These are phyloP conservation scores for Pythium insidiosum DNA, from an alignment of 352 stramenopile species.

Conservation along the genomic window DNA sequence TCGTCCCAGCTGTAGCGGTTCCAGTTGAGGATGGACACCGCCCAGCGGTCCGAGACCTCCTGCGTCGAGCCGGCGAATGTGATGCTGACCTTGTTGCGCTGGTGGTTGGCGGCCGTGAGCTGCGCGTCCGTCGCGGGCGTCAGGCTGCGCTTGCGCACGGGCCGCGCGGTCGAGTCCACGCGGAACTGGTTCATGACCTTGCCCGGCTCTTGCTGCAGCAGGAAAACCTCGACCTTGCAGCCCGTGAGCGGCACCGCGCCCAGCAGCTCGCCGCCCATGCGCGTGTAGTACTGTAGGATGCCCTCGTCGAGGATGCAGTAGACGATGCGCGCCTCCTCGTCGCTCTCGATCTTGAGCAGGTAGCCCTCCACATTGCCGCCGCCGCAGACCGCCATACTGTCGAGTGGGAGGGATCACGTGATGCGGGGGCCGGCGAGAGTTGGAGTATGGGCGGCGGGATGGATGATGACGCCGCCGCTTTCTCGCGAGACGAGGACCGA, in stretches of 20 bases:
- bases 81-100: constrained; percentile 13
- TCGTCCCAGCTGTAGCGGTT: constrained; percentile 83
- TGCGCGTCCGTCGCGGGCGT: constrained; percentile 7
- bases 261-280: constrained; percentile 53
- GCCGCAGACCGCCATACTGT: constrained; percentile 22
- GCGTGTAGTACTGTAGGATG: constrained; percentile 72
- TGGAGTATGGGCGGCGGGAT: too few relatives aligned
- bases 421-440: constrained; percentile 4
- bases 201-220: constrained; percentile 41
- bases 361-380: constrained; percentile 82
- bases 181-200: constrained; percentile 54
- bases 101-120: constrained; percentile 10
- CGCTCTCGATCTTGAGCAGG: constrained; percentile 56
- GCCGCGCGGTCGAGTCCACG: constrained; percentile 33
- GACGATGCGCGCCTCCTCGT: constrained; percentile 47
- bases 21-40: constrained; percentile 76
- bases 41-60: constrained; percentile 61
- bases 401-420: not conserved
- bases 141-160: constrained; percentile 19
- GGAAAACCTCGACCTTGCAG: constrained; percentile 64
- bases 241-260: constrained; percentile 61
- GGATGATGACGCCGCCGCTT: too few relatives aligned
- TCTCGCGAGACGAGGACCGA: too few relatives aligned
- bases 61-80: constrained; percentile 48
- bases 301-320: constrained; percentile 85